Base-by-base conservation (phyloP, 1,139 yeast genomes). In the Blastobotrys serpentis region DNA sequence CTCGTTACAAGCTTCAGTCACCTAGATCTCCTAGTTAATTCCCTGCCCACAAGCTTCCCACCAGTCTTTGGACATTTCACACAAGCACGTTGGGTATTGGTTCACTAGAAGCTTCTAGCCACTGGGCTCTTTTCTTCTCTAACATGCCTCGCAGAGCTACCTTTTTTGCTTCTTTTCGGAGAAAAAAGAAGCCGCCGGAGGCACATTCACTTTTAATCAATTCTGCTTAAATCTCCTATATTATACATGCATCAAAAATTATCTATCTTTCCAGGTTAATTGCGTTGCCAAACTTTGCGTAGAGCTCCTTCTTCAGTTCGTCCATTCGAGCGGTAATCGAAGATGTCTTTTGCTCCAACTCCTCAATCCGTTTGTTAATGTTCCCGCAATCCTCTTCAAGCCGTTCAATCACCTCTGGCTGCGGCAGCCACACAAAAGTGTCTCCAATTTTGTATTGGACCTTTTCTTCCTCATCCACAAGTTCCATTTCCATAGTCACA, bases 281-380 rank as follows among this genome's bases (percentile, higher is more conserved):
- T 53, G 89, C 83, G 57, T 80, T 80, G 33, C 98, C 98, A 64
- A 92, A 92, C 66, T 87, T 89, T 14, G 88, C 87, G 63, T 92
- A 92, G 52, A 92, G 72, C n/a, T 73, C 74, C 29, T 78, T 76
- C 70, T 90, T 92, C 58, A 90, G 75, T 32, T 67, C 76, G 7
- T 66, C 67, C 68, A 90, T 75, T 53, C 77, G 72, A 3, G 71
- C 74, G 51, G 81, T 83, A 37, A 82, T 71, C 0, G 65, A 72
- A 1, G 74, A 79, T 43, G 86, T 73, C 52, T 74, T 63, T 1
- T 65, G 59, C 43, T 81, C 82, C 19, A 78, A 58, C 1, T 60
- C 61, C 1, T 67, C 73, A 25, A 90, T 78, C 46, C 74, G 72
- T 2, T 53, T 65, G 44, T 79, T 82, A 38, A 86, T 66, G 6